A percentile compares a stretch with the other conserved stretches of the same genome.
These are phyloP conservation scores for Rhizophora apiculata DNA, from an alignment of 345 rosid species.

Conservation along the genomic window DNA sequence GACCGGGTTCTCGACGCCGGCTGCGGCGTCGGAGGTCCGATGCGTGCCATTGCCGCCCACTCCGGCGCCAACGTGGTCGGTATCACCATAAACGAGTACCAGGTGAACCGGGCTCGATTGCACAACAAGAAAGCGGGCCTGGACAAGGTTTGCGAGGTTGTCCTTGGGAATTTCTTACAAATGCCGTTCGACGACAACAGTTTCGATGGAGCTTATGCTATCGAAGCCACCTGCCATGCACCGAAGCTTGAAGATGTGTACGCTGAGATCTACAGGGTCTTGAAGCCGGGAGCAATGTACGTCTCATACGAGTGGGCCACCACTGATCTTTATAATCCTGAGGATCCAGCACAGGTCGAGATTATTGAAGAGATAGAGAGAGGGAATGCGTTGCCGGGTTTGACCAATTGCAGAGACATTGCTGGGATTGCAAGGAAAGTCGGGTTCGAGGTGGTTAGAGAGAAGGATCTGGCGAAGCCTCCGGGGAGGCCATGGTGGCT, in stretches of 20 bases:
- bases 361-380: constrained; percentile 85
- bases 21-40: constrained; percentile 96
- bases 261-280: constrained; percentile 67
- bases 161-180: constrained; percentile 78
- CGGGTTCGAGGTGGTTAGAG: constrained; percentile 75
- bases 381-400: constrained; percentile 84
- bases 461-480: constrained; percentile 76
- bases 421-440: constrained; percentile 61
- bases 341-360: constrained; percentile 56
- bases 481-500: constrained; percentile 91
- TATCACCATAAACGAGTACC: constrained; percentile 94
- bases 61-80: constrained; percentile 81
- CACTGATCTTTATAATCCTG: constrained; percentile 53
- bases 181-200: constrained; percentile 77
- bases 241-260: constrained; percentile 85
- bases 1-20: constrained; percentile 75
- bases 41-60: constrained; percentile 95
- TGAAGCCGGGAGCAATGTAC: constrained; percentile 77
- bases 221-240: constrained; percentile 98
- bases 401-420: constrained; percentile 52
- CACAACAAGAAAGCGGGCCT: constrained; percentile 90
- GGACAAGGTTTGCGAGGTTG: constrained; percentile 71
- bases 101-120: constrained; percentile 72
- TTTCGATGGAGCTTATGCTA: constrained; percentile 96
- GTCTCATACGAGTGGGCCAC: constrained; percentile 98